Percentiles rank a stretch among this genome's conserved stretches.
phyloP scores from a whole-genome alignment of 2,329 filamentous ascomycete genomes.

The Stagonosporopsis rhizophila region DNA sequence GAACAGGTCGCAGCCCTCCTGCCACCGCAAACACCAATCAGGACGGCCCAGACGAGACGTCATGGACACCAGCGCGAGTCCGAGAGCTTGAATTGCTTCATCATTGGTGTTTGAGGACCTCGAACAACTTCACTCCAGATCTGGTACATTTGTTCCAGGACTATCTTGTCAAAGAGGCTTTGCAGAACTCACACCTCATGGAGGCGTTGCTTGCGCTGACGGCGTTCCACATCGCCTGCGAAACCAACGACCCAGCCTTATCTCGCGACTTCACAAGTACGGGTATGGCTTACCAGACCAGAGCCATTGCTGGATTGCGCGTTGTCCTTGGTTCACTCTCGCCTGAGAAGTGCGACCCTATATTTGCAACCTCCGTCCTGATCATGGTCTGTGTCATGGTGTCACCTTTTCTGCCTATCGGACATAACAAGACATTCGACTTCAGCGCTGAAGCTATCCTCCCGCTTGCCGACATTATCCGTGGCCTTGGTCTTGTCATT shows the following conservation, averaged over 20 bases:
- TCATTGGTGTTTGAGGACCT: slow-evolving; percentile 22
- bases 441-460: slow-evolving; percentile 17
- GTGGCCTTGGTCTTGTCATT: slow-evolving; percentile 16
- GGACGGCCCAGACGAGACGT: background rate
- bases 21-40: background rate
- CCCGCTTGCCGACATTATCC: slow-evolving; percentile 18
- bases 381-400: slow-evolving; percentile 24
- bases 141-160: slow-evolving; percentile 15
- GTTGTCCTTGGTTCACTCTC: slow-evolving; percentile 10
- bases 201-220: slow-evolving; percentile 23
- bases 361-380: slow-evolving; percentile 18
- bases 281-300: slow-evolving; percentile 18
- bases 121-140: slow-evolving; percentile 17
- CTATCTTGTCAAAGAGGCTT: slow-evolving; percentile 19
- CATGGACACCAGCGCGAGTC: slow-evolving; percentile 2
- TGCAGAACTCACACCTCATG: slow-evolving; percentile 24
- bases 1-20: background rate
- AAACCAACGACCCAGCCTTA: slow-evolving; percentile 5
- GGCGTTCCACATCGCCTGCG: slow-evolving; percentile 19
- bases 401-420: slow-evolving; percentile 17
- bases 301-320: slow-evolving; percentile 14
- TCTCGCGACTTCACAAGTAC: slow-evolving; percentile 12
- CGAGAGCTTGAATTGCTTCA: slow-evolving; percentile 22
- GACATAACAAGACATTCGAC: slow-evolving; percentile 3
- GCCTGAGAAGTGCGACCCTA: slow-evolving; percentile 15